A percentile compares a stretch with the other conserved stretches of the same genome.
phyloP scores from a whole-genome alignment of 169 alveolate genomes.

The Nephromyces sp. region DNA sequence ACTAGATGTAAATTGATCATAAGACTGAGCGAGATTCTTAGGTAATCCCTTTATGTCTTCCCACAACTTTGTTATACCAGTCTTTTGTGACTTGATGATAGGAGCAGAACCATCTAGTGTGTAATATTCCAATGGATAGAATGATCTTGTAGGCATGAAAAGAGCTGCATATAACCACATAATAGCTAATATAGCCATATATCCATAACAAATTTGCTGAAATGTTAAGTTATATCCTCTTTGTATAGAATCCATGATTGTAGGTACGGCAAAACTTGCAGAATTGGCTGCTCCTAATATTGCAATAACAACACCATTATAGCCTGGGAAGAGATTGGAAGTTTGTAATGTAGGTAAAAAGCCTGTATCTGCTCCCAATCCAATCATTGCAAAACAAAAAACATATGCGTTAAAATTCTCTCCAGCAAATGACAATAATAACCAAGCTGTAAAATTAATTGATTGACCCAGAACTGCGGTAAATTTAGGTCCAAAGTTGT shows the following conservation, averaged over 20 bases:
- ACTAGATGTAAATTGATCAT: not conserved
- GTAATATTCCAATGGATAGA: not conserved
- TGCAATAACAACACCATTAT: conserved; percentile 10
- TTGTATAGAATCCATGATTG: conserved; percentile 5
- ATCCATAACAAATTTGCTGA: conserved; percentile 11
- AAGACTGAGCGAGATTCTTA: not conserved
- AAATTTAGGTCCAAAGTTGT: conserved; percentile 19
- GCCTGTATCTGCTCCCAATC: conserved; percentile 24
- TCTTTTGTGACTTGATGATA: too few species aligned
- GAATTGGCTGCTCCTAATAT: conserved; percentile 22
- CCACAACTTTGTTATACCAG: too few species aligned
- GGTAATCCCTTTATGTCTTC: too few species aligned
- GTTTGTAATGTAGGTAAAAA: conserved; percentile 10
- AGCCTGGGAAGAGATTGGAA: not conserved
- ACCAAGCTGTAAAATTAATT: conserved; percentile 11
- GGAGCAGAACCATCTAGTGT: too few species aligned
- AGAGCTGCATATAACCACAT: conserved; percentile 16
- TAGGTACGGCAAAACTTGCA: conserved; percentile 28
- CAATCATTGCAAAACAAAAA: conserved; percentile 7
- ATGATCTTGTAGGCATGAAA: conserved; percentile 9
- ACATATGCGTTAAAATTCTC: not conserved
- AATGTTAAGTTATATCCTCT: conserved; percentile 3
- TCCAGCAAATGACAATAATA: not conserved
- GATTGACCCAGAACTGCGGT: conserved; percentile 23
- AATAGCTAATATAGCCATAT: conserved; percentile 3